Base-by-base conservation (phyloP, 2,329 filamentous ascomycete genomes). In the Paraphaeosphaeria sporulosa region DNA sequence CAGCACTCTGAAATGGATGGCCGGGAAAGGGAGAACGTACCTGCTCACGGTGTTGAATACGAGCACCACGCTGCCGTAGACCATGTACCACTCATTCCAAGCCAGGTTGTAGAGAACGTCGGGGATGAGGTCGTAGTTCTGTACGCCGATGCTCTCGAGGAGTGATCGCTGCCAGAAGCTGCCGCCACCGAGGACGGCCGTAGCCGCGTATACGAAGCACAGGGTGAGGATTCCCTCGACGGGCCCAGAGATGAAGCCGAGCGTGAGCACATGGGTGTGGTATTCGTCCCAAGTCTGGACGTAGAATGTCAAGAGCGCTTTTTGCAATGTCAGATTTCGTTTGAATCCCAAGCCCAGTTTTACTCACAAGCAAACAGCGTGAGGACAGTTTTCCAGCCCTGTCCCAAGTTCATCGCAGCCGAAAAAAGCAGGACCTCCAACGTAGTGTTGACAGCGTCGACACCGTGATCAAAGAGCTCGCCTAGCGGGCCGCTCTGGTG, bases 271-370 rank as follows among this genome's bases (percentile, higher is more conserved):
- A 79, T 97, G 94, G 54, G 95, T 99, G 81, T 98, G 94, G 81
- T 98, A 99, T 78, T 98, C 95, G 75, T 99, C 95, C 95, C 95
- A 99, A 36, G 95, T 98, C 78, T 98, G 95, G 44, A 98, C 90
- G 78, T 98, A 98, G 79, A 99, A 99, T n/a, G 95, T 97, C 71
- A 96, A 84, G 60, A 94, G 87, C 7, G 91, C 90, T 93, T 62
- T 8, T 13, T n/a, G 13, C n/a, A 17, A 23, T 19, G 57, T 69
- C 51, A 69, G 57, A 38, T 5, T 19, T 60, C 49, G n/a, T n/a
- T 60, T 51, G 43, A n/a, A 55, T 21, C 25, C 49, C 3, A 19
- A 36, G 8, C 43, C 12, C 3, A 15, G 19, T 12, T 38, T 42
- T 19, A 64, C 69, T 68, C 82, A 93, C 91, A 90, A 68, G 90